Conservation (phyloP, 192 early-diverging fungal genomes). For the Rhizoclosmatium sp. region DNA sequence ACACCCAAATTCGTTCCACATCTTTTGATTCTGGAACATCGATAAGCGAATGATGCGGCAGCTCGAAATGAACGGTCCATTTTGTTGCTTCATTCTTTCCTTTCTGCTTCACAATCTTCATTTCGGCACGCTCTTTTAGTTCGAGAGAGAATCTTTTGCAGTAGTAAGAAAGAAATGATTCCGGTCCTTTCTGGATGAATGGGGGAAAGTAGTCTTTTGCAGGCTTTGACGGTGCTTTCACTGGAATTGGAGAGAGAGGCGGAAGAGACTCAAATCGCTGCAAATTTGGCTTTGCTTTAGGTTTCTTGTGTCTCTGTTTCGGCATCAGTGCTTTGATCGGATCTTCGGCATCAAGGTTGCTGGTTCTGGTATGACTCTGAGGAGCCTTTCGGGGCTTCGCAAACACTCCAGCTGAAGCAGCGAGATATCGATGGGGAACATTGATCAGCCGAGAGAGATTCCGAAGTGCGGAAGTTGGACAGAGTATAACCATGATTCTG, state of each 20-base stretch:
- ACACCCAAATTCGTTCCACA: slow-evolving; percentile 19
- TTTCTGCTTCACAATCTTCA: not conserved
- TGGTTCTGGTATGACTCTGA: no score
- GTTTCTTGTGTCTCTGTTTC: no score
- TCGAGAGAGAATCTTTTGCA: not conserved
- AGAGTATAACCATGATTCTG: no score
- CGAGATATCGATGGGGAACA: no score
- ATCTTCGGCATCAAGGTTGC: no score
- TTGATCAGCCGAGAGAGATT: no score
- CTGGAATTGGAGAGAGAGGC: not conserved
- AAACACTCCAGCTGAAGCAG: no score
- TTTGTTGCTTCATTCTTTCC: not conserved
- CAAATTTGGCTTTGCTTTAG: no score
- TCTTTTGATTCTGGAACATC: slow-evolving; percentile 8
- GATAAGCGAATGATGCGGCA: slow-evolving; percentile 21
- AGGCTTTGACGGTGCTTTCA: not conserved
- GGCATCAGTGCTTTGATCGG: no score
- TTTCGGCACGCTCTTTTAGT: not conserved
- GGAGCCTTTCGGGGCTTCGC: no score
- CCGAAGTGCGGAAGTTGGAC: no score
- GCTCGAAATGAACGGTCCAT: not conserved
- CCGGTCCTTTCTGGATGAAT: not conserved
- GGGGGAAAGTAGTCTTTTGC: slow-evolving; percentile 1
- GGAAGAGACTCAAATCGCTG: not conserved
- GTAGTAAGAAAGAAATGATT: not conserved